Conservation (phyloP, 306 rosid genomes). For the Astragalus glycyphyllos region DNA sequence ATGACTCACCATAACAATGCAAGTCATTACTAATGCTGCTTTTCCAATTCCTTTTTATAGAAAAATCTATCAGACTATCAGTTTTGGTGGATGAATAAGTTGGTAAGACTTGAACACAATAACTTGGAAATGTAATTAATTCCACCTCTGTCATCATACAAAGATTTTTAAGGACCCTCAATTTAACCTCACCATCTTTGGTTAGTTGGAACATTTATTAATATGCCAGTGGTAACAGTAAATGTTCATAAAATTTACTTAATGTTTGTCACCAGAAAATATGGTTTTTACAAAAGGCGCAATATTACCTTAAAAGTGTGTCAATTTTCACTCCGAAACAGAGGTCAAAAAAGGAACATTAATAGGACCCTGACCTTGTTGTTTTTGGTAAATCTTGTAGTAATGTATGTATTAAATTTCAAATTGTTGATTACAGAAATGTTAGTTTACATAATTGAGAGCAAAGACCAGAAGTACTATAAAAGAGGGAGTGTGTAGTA, state of each 20-base stretch:
- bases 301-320: slow-evolving; percentile 16
- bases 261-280: not conserved
- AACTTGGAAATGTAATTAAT: slow-evolving; percentile 41
- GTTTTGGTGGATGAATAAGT: slow-evolving; percentile 22
- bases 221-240: slow-evolving; percentile 40
- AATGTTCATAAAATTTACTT: slow-evolving; percentile 33
- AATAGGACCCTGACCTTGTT: slow-evolving; percentile 1
- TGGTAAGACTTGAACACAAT: not conserved
- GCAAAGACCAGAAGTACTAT: slow-evolving; percentile 26
- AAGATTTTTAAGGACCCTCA: slow-evolving; percentile 32
- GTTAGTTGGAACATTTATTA: slow-evolving; percentile 46
- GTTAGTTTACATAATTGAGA: not conserved
- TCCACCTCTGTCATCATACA: slow-evolving; percentile 30
- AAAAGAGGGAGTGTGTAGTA: slow-evolving; percentile 32
- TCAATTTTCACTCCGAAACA: not conserved
- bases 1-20: not conserved
- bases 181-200: not conserved
- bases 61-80: not conserved
- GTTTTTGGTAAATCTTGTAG: not conserved
- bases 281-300: not conserved
- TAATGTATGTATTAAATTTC: not conserved
- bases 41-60: slow-evolving; percentile 18
- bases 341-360: slow-evolving; percentile 10
- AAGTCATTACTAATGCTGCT: slow-evolving; percentile 16
- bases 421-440: too few species aligned